These are phyloP conservation scores for Lipomyces chichibuensis DNA, from an alignment of 805 yeast species.

Conservation along the genomic window DNA sequence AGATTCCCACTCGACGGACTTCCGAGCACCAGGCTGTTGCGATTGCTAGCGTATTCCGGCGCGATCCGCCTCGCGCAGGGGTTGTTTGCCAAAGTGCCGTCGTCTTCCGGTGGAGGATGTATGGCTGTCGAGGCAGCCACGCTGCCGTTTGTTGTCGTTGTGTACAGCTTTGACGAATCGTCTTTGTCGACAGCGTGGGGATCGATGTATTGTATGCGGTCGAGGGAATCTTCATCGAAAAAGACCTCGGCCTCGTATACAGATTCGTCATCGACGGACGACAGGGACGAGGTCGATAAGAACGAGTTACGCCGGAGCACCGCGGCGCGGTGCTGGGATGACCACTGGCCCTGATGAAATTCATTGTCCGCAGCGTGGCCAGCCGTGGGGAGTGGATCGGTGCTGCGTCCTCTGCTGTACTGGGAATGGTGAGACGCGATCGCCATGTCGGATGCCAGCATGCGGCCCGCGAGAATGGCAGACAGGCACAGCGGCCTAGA, in stretches of 20 bases:
- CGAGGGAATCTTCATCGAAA: constrained; percentile 19
- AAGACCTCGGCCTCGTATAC: constrained; percentile 34
- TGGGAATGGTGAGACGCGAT: constrained; percentile 7
- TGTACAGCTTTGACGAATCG: constrained; percentile 18
- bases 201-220: constrained; percentile 9
- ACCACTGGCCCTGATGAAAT: constrained; percentile 7
- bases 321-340: not conserved
- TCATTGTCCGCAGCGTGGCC: constrained; percentile 21
- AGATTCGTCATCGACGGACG: constrained; percentile 28
- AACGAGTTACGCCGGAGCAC: constrained; percentile 2
- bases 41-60: constrained; percentile 9
- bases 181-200: constrained; percentile 25
- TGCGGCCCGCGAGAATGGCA: not conserved
- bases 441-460: not conserved
- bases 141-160: constrained; percentile 17
- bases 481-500: not conserved
- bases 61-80: not conserved
- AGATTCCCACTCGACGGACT: constrained; percentile 15
- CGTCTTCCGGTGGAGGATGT: not conserved
- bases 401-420: not conserved
- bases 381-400: constrained; percentile 23
- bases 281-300: constrained; percentile 3
- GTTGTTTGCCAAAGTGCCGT: not conserved
- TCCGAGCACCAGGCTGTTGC: constrained; percentile 15
- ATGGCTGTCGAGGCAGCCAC: constrained; percentile 4